These are phyloP conservation scores for Chalaropsis ovoidea DNA, from an alignment of 2,329 filamentous ascomycete genomes.

Conservation along the genomic window DNA sequence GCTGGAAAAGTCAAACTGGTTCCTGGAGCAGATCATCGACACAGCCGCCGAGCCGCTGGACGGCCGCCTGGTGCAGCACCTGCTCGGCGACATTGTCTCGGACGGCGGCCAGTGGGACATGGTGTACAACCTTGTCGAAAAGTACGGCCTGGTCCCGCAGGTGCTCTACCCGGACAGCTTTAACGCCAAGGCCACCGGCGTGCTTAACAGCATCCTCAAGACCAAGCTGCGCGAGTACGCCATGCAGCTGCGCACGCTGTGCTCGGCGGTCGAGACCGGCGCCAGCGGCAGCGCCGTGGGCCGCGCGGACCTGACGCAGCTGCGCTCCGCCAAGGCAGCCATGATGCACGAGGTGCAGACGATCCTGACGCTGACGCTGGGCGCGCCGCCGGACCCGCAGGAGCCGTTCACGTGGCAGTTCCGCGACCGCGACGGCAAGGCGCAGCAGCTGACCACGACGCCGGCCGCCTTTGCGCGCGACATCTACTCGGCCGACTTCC, in stretches of 20 bases:
- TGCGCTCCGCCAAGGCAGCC: conserved; percentile 50
- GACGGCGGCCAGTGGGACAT: conserved; percentile 92
- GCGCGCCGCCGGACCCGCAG: conserved; percentile 61
- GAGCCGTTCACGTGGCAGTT: conserved; percentile 72
- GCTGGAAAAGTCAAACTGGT: conserved; percentile 83
- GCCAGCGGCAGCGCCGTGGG: conserved; percentile 39
- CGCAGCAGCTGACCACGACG: conserved; percentile 52
- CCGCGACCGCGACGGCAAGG: conserved; percentile 56
- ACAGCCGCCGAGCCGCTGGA: conserved; percentile 63
- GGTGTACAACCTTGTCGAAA: conserved; percentile 73
- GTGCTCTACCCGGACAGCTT: conserved; percentile 70
- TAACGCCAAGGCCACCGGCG: conserved; percentile 60
- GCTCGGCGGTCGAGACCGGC: conserved; percentile 66
- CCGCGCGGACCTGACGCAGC: conserved; percentile 33
- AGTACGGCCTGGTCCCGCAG: conserved; percentile 83
- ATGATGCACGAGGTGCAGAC: conserved; percentile 74
- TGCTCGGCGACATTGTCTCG: conserved; percentile 57
- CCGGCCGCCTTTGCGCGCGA: conserved; percentile 63
- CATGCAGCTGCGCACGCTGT: conserved; percentile 68
- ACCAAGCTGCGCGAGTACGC: conserved; percentile 82
- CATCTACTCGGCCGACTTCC: conserved; percentile 33
- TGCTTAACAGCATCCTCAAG: conserved; percentile 64
- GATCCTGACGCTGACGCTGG: conserved; percentile 72
- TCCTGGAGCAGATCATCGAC: conserved; percentile 72
- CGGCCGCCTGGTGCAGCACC: conserved; percentile 58